phyloP scores from a whole-genome alignment of 768 basidiomycete genomes.

The Pseudohyphozyma bogoriensis region DNA sequence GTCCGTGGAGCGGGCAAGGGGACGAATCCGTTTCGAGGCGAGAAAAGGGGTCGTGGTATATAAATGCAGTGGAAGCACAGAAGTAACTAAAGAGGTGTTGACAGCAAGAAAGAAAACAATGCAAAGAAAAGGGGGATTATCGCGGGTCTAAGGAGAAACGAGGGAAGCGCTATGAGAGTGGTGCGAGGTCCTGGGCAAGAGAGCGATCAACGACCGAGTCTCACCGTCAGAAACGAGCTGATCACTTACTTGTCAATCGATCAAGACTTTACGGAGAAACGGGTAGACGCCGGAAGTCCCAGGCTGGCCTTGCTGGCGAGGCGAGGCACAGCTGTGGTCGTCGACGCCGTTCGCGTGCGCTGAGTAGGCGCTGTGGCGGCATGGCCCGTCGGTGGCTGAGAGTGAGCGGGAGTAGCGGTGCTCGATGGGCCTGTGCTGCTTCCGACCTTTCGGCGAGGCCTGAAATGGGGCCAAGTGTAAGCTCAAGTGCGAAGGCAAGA shows the following conservation, averaged over 20 bases:
- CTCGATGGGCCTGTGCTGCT: background rate
- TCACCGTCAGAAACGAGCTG: too few species aligned
- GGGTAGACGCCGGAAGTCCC: constrained; percentile 4
- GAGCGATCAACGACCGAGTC: background rate
- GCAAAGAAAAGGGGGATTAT: background rate
- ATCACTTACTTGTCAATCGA: background rate
- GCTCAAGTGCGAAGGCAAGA: too few species aligned
- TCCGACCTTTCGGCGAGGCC: background rate
- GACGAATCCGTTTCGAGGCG: too few species aligned
- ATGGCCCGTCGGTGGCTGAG: background rate
- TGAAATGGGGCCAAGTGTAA: too few species aligned
- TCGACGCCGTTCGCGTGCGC: background rate
- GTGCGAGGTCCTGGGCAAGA: background rate
- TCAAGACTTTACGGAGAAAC: constrained; percentile 16
- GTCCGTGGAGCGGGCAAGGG: too few species aligned
- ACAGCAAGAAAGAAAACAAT: background rate
- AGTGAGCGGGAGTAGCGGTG: background rate
- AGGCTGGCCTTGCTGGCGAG: constrained; percentile 6
- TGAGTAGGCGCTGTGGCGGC: background rate
- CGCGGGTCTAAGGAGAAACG: background rate
- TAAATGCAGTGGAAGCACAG: too few species aligned
- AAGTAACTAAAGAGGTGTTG: too few species aligned
- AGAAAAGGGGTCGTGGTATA: too few species aligned
- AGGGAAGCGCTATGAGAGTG: background rate
- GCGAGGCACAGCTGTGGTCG: background rate